These are phyloP conservation scores for Oenanthe sinensis DNA, from an alignment of 129 eudicot species.

Conservation along the genomic window DNA sequence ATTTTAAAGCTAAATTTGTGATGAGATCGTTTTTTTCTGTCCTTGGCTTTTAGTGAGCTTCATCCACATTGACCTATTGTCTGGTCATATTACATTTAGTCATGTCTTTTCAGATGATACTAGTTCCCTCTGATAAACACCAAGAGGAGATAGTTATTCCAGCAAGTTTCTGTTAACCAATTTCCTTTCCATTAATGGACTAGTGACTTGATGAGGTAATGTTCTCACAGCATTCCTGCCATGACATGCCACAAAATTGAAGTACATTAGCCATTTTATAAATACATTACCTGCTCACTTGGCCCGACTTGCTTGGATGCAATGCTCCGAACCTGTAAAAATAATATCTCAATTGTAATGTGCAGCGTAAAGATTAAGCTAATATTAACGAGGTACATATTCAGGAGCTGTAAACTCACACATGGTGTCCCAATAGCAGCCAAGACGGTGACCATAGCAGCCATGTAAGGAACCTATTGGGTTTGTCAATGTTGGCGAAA, in stretches of 20 bases:
- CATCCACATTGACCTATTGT: background rate
- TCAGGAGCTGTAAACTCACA: constrained; percentile 33
- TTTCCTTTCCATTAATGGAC: background rate
- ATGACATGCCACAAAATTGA: background rate
- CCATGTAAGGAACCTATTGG: constrained; percentile 65
- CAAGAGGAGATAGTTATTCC: background rate
- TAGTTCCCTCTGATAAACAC: background rate
- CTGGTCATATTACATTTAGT: background rate
- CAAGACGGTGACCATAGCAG: constrained; percentile 48
- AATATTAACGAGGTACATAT: background rate
- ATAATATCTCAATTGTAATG: background rate
- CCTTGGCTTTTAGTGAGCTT: background rate
- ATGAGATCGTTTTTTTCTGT: background rate
- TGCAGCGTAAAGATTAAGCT: background rate
- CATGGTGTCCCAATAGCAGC: constrained; percentile 70
- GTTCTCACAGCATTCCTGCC: background rate
- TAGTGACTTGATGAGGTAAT: background rate
- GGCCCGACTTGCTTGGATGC: constrained; percentile 93
- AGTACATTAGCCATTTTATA: background rate
- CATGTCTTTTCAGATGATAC: background rate
- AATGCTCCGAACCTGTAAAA: constrained; percentile 66
- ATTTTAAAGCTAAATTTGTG: background rate
- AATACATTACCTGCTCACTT: constrained; percentile 58
- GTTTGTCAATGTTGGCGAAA: constrained; percentile 19
- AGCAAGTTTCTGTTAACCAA: background rate